Evolutionary conservation across 176 grass and related monocot genomes (phyloP).

Genomic region (Bothriochloa decipiens): DNA sequence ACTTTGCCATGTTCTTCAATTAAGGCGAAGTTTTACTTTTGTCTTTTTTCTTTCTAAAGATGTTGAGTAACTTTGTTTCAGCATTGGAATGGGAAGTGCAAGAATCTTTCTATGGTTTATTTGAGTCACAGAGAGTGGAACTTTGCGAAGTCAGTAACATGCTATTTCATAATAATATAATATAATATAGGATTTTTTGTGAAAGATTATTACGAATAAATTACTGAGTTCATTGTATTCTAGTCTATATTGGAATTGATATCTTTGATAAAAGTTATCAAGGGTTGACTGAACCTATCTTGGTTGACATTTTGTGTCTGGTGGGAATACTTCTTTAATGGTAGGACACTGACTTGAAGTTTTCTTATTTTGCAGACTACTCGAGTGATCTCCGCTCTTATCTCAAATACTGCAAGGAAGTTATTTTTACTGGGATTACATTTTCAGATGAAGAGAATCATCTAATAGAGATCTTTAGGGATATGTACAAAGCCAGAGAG

Average conservation of each 20-base stretch:
- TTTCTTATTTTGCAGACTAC: constrained; percentile 61
- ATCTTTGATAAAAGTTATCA: constrained; percentile 18
- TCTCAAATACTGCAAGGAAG: constrained; percentile 82
- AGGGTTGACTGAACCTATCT: constrained; percentile 16
- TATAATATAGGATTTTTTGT: not conserved
- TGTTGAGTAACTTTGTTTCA: not conserved
- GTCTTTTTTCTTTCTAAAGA: constrained; percentile 7
- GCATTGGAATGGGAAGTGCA: not conserved
- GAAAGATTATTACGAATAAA: not conserved
- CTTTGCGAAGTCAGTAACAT: constrained; percentile 9
- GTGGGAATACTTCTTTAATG: not conserved
- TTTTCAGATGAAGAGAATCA: constrained; percentile 59
- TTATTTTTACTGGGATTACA: constrained; percentile 69
- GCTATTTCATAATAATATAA: not conserved
- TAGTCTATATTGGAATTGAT: not conserved
- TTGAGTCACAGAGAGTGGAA: not conserved
- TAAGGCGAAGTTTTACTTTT: not conserved
- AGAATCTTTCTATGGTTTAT: not conserved
- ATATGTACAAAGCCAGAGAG: constrained; percentile 69
- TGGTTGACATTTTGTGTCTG: not conserved
- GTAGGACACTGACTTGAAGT: constrained; percentile 13
- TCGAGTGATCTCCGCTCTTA: constrained; percentile 69
- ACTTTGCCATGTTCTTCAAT: not conserved
- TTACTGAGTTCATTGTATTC: not conserved
- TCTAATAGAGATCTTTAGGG: constrained; percentile 63